Evolutionary conservation across 2,329 filamentous ascomycete genomes (phyloP).

Genomic region (Colletotrichum scovillei): DNA sequence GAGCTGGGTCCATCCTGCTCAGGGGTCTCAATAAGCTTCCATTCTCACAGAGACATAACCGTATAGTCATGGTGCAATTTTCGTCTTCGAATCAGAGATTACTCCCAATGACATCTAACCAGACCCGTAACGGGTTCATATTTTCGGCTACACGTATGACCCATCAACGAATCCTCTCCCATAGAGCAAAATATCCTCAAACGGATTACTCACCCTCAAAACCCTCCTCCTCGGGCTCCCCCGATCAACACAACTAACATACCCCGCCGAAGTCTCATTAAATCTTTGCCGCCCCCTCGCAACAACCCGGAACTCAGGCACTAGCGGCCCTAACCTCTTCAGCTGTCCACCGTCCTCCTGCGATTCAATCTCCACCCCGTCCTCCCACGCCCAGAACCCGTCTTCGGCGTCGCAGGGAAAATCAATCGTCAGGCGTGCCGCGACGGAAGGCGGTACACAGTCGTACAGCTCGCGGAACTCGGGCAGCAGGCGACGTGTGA

Average conservation of each 20-base stretch:
- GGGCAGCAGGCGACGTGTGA: constrained; percentile 33
- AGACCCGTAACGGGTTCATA: too few species aligned
- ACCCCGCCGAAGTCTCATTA: constrained; percentile 21
- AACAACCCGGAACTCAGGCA: constrained; percentile 21
- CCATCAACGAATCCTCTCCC: constrained; percentile 26
- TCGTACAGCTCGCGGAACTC: constrained; percentile 32
- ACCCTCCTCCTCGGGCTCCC: constrained; percentile 14
- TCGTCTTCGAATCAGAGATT: too few species aligned
- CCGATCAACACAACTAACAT: background rate
- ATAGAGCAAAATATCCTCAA: constrained; percentile 35
- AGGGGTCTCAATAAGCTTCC: too few species aligned
- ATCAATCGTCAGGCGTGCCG: constrained; percentile 13
- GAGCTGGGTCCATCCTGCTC: too few species aligned
- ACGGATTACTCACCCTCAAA: constrained; percentile 26
- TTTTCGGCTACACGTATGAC: background rate
- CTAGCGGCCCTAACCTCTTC: background rate
- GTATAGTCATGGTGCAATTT: too few species aligned
- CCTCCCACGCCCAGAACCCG: constrained; percentile 36
- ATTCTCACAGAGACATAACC: too few species aligned
- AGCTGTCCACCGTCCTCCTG: background rate
- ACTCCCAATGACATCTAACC: too few species aligned
- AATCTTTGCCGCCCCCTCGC: constrained; percentile 30
- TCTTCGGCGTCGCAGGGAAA: constrained; percentile 32
- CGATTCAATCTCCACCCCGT: background rate
- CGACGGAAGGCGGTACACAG: background rate